A percentile compares a stretch with the other conserved stretches of the same genome.
These are phyloP conservation scores for Colletotrichum filicis DNA, from an alignment of 2,329 filamentous ascomycete species.

Conservation along the genomic window DNA sequence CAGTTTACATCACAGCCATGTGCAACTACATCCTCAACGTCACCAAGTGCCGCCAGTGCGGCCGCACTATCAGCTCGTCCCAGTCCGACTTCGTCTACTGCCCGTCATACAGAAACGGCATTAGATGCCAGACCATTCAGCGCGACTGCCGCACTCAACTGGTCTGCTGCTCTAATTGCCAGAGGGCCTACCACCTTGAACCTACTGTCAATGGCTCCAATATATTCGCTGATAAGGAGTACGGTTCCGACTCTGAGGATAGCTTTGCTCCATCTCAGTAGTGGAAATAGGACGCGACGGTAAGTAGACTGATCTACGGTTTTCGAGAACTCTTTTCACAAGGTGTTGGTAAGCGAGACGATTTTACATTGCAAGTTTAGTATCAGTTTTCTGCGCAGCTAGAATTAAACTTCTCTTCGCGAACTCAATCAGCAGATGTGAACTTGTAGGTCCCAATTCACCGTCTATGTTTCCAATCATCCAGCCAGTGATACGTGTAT, in stretches of 20 bases:
- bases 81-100: constrained; percentile 26
- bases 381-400: too few relatives aligned
- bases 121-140: constrained; percentile 11
- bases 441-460: too few relatives aligned
- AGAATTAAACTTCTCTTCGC: background rate
- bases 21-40: constrained; percentile 31
- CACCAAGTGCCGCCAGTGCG: constrained; percentile 32
- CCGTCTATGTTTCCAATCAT: background rate
- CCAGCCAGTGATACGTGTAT: too few relatives aligned
- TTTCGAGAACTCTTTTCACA: background rate
- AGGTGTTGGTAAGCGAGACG: accelerated
- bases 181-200: constrained; percentile 50
- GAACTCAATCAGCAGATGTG: background rate
- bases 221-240: constrained; percentile 53
- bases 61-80: background rate
- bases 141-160: constrained; percentile 23
- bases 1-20: background rate
- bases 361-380: background rate
- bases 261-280: background rate
- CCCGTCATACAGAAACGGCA: constrained; percentile 14
- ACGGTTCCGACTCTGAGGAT: background rate
- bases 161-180: constrained; percentile 20
- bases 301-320: too few relatives aligned
- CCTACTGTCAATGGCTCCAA: constrained; percentile 68
- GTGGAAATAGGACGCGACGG: too few relatives aligned